Evolutionary conservation across 2,329 filamentous ascomycete genomes (phyloP), one percentile per base, ranked within the genome.

Genomic region (Aspergillus pseudonomiae): DNA sequence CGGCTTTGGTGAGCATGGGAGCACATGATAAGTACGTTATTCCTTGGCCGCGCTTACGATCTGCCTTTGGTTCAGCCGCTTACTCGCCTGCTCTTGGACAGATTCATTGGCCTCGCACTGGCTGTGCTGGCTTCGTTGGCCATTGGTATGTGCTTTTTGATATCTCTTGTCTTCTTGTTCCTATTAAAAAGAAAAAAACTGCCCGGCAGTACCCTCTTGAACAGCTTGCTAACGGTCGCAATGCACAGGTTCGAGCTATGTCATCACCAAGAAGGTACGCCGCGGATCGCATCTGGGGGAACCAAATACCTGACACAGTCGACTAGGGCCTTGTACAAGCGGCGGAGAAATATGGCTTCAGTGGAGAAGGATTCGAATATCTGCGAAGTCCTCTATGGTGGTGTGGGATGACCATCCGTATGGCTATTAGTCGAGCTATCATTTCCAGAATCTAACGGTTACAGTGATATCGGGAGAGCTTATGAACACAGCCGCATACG

Each of bases 401-500:
- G 52, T 55, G 52, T 55, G 52, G 52, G 0, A 55, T 26, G 21
- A 39, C 39, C 32, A 55, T 55, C 39, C 30, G 52, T 55, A 39
- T 28, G 32, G 32, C 21, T 39, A 55, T 19, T 28, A 10, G 52
- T 21, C 24, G n/a, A 39, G 30, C 32, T n/a, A 39, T 6, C 30
- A 21, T 39, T 14, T 14, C n/a, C n/a, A 5, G 52, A 39, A 6
- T 21, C 32, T 55, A 21, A 55, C 52, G 11, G 12, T 26, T 39
- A 36, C 32, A 55, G 52, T 55, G 52, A 19, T 55, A 16, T 39
- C 52, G 12, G 95, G 95, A 75, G 95, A 99, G 81, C 83, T 97
- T 62, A 96, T 93, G 81, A 99, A 99, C 80, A 99, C 99, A 77
- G 94, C 94, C 57, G 95, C 95, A 66, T 99, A 99, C 77, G 95